These are phyloP conservation scores for Oxyria digyna DNA, from an alignment of 148 eudicot genomes.

Conservation along the genomic window DNA sequence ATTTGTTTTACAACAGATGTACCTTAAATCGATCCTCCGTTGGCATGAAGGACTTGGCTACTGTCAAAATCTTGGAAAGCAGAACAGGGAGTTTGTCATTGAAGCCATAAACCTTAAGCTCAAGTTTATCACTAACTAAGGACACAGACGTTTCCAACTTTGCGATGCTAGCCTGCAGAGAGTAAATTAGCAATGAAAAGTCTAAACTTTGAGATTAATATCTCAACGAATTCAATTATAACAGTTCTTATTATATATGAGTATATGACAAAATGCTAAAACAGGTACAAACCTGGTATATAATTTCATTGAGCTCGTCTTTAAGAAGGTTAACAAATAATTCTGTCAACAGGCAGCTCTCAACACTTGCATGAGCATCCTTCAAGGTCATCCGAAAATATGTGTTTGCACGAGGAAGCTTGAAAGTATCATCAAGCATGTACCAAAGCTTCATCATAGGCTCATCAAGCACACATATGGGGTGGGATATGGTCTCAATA, in stretches of 20 bases:
- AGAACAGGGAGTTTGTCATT: slow-evolving; percentile 85
- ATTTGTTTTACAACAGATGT: slow-evolving; percentile 7
- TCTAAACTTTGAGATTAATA: not conserved
- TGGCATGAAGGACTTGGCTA: slow-evolving; percentile 60
- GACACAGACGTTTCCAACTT: slow-evolving; percentile 92
- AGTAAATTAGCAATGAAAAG: not conserved
- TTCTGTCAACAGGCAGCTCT: slow-evolving; percentile 74
- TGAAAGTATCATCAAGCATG: slow-evolving; percentile 81
- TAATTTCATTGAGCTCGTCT: slow-evolving; percentile 87
- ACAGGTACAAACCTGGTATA: slow-evolving; percentile 62
- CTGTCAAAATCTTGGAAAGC: slow-evolving; percentile 57
- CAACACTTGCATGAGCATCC: slow-evolving; percentile 51
- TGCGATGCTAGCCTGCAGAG: slow-evolving; percentile 79
- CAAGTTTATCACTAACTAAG: slow-evolving; percentile 65
- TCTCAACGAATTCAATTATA: not conserved
- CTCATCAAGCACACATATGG: slow-evolving; percentile 78
- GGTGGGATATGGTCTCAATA: slow-evolving; percentile 26
- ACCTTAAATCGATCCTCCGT: slow-evolving; percentile 84
- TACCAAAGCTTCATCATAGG: slow-evolving; percentile 78
- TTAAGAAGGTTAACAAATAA: slow-evolving; percentile 69
- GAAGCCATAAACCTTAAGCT: slow-evolving; percentile 86
- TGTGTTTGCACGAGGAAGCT: slow-evolving; percentile 91
- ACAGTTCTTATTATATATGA: not conserved
- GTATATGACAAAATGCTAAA: not conserved
- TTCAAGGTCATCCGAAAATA: slow-evolving; percentile 77